Evolutionary conservation across 164 flowering plant species (phyloP).

Genomic region (Amborella trichopoda): DNA sequence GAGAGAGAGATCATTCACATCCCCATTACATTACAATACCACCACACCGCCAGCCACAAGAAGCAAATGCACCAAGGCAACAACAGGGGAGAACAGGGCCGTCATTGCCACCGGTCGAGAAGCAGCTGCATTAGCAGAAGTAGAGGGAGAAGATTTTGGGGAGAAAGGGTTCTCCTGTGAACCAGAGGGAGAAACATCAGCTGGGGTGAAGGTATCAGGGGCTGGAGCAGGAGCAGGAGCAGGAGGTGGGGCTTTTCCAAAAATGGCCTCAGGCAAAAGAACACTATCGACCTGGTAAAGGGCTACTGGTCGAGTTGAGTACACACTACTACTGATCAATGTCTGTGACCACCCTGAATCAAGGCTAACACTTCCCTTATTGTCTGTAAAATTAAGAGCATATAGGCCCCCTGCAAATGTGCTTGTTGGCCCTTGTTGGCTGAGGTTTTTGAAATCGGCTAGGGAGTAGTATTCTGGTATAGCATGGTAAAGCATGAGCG

Average conservation of each 20-base stretch:
- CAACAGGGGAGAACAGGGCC: slow-evolving; percentile 17
- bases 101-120: slow-evolving; percentile 20
- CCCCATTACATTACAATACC: slow-evolving; percentile 20
- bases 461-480: slow-evolving; percentile 57
- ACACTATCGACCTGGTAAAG: slow-evolving; percentile 60
- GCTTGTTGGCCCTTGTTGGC: slow-evolving; percentile 33
- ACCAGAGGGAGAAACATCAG: slow-evolving; percentile 30
- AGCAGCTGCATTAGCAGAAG: neutral
- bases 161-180: slow-evolving; percentile 7
- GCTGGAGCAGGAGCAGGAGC: slow-evolving; percentile 72
- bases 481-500: slow-evolving; percentile 60
- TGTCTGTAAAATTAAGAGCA: slow-evolving; percentile 53
- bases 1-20: no score
- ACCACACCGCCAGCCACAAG: slow-evolving; percentile 16
- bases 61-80: slow-evolving; percentile 27
- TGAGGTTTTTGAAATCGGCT: slow-evolving; percentile 69
- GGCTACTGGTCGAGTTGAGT: slow-evolving; percentile 64
- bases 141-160: slow-evolving; percentile 12
- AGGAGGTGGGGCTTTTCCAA: slow-evolving; percentile 72
- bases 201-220: slow-evolving; percentile 36
- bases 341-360: slow-evolving; percentile 63
- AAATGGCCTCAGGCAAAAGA: slow-evolving; percentile 75
- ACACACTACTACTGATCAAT: slow-evolving; percentile 58
- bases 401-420: slow-evolving; percentile 70
- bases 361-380: slow-evolving; percentile 41